Conservation (phyloP, 805 yeast genomes). For the Ogataea corticis region DNA sequence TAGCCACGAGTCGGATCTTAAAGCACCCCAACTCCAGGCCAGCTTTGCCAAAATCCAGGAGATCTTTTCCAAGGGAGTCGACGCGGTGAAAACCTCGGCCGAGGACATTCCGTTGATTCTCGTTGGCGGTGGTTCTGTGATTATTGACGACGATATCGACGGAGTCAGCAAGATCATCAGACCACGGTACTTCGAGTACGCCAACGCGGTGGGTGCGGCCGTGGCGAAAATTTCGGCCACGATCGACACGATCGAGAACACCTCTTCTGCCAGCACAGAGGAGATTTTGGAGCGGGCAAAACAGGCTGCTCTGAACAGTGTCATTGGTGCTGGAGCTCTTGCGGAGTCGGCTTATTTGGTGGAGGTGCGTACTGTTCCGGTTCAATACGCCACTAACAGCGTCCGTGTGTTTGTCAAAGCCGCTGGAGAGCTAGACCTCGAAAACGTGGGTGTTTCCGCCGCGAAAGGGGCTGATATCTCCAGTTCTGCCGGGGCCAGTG, state of each 20-base stretch:
- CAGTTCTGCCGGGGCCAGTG: background rate
- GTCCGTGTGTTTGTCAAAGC: constrained; percentile 38
- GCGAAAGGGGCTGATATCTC: background rate
- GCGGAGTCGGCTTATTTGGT: constrained; percentile 25
- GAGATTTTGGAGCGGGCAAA: constrained; percentile 20
- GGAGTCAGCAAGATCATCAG: constrained; percentile 43
- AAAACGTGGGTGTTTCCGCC: background rate
- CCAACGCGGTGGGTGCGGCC: constrained; percentile 53
- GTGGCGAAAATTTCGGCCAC: constrained; percentile 44
- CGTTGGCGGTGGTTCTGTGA: constrained; percentile 52
- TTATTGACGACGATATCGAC: constrained; percentile 34
- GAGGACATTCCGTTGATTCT: constrained; percentile 39
- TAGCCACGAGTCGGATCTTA: constrained; percentile 11
- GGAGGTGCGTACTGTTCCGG: constrained; percentile 26
- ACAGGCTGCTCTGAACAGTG: constrained; percentile 15
- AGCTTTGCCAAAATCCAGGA: constrained; percentile 7
- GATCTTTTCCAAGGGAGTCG: constrained; percentile 6
- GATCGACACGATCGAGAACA: constrained; percentile 14
- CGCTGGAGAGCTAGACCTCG: constrained; percentile 45
- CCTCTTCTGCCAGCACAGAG: constrained; percentile 15
- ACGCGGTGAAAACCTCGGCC: constrained; percentile 10
- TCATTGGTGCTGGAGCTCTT: constrained; percentile 29
- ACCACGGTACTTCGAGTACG: constrained; percentile 42
- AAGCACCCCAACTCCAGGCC: background rate
- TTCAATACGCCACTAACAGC: constrained; percentile 35